Evolutionary conservation across 257 asterid genomes (phyloP).

Genomic region (Solanum dulcamara): DNA sequence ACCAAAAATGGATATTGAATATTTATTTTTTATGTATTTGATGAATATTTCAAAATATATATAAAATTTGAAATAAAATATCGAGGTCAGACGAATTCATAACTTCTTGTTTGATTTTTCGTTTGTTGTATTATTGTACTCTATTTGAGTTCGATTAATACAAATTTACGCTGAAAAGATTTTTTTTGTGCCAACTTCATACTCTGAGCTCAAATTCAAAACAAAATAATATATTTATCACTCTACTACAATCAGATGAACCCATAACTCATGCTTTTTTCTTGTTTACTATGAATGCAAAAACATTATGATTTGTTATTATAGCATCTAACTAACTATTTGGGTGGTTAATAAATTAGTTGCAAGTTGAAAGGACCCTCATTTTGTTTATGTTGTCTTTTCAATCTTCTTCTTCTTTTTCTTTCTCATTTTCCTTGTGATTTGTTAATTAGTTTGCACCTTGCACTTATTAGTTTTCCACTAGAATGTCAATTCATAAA

Average conservation of each 20-base stretch:
- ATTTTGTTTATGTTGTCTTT: background rate
- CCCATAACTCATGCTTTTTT: background rate
- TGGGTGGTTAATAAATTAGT: background rate
- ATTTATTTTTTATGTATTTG: too few relatives aligned
- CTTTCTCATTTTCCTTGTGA: background rate
- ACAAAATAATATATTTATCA: too few relatives aligned
- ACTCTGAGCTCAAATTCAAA: too few relatives aligned
- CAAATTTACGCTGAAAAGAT: too few relatives aligned
- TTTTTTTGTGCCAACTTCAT: too few relatives aligned
- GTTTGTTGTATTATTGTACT: too few relatives aligned
- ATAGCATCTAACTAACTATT: background rate
- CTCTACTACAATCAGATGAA: too few relatives aligned
- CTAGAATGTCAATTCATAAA: background rate
- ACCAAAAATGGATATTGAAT: background rate
- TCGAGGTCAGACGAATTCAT: background rate
- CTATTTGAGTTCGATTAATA: too few relatives aligned
- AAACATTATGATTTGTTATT: background rate
- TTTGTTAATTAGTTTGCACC: background rate
- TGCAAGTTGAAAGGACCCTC: background rate
- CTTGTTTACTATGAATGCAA: background rate
- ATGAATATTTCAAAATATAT: too few relatives aligned
- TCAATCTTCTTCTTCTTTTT: background rate
- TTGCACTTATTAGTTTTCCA: background rate
- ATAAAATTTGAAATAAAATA: too few relatives aligned
- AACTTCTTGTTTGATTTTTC: too few relatives aligned